These are phyloP conservation scores for Meripilus lineatus DNA, from an alignment of 1,284 basidiomycete genomes.

Conservation along the genomic window DNA sequence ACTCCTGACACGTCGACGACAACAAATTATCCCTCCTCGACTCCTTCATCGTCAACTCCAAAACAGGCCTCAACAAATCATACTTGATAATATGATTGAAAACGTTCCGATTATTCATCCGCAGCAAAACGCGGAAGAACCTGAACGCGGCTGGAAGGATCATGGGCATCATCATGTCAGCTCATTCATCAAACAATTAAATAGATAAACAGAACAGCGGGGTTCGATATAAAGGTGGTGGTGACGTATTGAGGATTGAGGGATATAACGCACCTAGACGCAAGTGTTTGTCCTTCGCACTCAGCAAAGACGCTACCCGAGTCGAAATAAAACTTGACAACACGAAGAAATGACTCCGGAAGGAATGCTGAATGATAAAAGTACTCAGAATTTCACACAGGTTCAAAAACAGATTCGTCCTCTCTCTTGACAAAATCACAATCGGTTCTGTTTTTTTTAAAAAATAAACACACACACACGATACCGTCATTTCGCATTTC, in stretches of 20 bases:
- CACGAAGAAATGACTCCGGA: conserved; percentile 89
- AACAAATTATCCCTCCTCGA: conserved; percentile 87
- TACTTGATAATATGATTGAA: conserved; percentile 83
- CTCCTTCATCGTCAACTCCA: conserved; percentile 81
- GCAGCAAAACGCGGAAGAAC: conserved; percentile 85
- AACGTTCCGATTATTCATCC: conserved; percentile 83
- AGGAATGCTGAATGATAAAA: conserved; percentile 84
- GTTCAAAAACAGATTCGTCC: conserved; percentile 74
- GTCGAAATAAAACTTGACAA: conserved; percentile 73
- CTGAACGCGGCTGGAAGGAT: conserved; percentile 72
- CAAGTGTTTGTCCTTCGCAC: conserved; percentile 85
- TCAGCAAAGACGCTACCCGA: conserved; percentile 76
- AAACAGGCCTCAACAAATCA: conserved; percentile 78
- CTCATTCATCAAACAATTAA: background rate
- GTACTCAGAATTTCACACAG: conserved; percentile 89
- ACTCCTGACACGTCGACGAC: conserved; percentile 92
- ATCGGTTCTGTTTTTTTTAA: conserved; percentile 37
- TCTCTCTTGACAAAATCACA: conserved; percentile 60
- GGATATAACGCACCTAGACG: conserved; percentile 64
- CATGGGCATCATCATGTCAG: conserved; percentile 10
- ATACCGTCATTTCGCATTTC: background rate
- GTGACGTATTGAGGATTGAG: background rate
- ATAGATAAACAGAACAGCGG: conserved; percentile 6
- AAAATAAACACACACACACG: conserved; percentile 2
- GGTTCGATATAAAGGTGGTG: conserved; percentile 6